phyloP scores from a whole-genome alignment of 2,329 filamentous ascomycete species.

The Escovopsis sp. region DNA sequence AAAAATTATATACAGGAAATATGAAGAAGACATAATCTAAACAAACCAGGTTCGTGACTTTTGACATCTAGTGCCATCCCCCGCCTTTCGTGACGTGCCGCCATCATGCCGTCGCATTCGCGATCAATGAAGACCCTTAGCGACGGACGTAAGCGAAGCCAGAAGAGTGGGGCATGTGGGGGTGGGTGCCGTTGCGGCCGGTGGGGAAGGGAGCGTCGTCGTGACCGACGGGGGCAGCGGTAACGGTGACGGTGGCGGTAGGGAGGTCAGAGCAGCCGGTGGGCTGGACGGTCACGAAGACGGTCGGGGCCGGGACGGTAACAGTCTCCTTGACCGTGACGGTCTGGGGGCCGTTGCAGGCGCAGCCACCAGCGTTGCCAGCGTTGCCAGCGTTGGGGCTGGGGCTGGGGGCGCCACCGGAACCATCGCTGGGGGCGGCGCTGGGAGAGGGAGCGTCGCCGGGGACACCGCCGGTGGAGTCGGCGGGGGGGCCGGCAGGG shows the following conservation, averaged over 20 bases:
- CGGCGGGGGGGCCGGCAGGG: background rate
- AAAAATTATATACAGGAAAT: too few relatives aligned
- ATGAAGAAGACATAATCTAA: too few relatives aligned
- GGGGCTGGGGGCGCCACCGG: conserved; percentile 20
- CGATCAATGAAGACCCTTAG: conserved; percentile 8
- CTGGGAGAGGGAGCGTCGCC: conserved; percentile 2
- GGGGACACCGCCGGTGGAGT: conserved; percentile 14
- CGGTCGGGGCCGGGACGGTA: conserved; percentile 19
- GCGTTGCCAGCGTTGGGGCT: conserved; percentile 16
- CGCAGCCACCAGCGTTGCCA: background rate
- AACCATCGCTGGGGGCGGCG: too few relatives aligned
- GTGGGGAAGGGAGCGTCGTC: conserved; percentile 24
- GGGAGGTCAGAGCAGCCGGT: conserved; percentile 10
- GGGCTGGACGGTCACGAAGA: conserved; percentile 20
- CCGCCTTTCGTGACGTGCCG: too few relatives aligned
- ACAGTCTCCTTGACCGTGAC: conserved; percentile 7
- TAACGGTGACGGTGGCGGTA: conserved; percentile 11
- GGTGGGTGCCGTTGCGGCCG: conserved; percentile 18
- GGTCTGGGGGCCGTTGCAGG: background rate
- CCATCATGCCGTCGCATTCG: too few relatives aligned
- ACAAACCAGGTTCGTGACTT: too few relatives aligned
- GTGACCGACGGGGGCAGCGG: conserved; percentile 1
- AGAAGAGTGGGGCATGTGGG: conserved; percentile 12
- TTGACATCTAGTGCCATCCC: too few relatives aligned
- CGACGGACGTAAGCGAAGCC: conserved; percentile 21